phyloP scores from a whole-genome alignment of 768 basidiomycete species.

The Boletus vinaceobasis region DNA sequence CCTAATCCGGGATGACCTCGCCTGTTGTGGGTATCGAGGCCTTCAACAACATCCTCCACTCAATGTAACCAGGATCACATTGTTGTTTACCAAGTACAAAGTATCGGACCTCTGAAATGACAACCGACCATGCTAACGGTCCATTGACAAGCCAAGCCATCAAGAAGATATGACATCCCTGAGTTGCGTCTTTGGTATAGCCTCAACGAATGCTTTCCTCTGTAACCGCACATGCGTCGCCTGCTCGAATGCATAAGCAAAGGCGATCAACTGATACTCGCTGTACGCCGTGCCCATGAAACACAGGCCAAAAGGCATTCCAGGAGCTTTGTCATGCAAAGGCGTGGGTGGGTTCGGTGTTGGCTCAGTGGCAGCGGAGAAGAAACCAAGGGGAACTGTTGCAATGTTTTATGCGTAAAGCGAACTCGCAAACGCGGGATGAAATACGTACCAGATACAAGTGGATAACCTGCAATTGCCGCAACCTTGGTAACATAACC shows the following conservation, averaged over 20 bases:
- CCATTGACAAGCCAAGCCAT: neutral
- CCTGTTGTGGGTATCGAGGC: no score
- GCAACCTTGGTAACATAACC: conserved; percentile 28
- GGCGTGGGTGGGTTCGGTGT: conserved; percentile 36
- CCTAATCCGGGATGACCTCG: neutral
- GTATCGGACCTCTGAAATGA: neutral
- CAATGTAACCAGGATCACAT: neutral
- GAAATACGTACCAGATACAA: conserved; percentile 28
- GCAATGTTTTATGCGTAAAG: conserved; percentile 31
- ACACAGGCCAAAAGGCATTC: conserved; percentile 41
- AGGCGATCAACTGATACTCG: conserved; percentile 41
- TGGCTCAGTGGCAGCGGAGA: conserved; percentile 29
- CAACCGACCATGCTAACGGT: neutral
- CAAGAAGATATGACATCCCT: conserved; percentile 26
- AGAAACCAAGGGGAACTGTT: conserved; percentile 40
- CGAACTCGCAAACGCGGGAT: neutral
- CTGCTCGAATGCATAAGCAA: conserved; percentile 52
- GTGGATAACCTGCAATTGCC: conserved; percentile 37
- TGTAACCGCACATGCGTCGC: conserved; percentile 49
- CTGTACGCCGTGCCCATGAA: conserved; percentile 46
- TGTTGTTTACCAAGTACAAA: neutral
- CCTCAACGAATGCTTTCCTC: conserved; percentile 46
- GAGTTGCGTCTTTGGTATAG: conserved; percentile 55
- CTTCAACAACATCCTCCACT: no score
- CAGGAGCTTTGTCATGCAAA: conserved; percentile 30